phyloP scores from a whole-genome alignment of 768 basidiomycete genomes.

The Calocera cornea region DNA sequence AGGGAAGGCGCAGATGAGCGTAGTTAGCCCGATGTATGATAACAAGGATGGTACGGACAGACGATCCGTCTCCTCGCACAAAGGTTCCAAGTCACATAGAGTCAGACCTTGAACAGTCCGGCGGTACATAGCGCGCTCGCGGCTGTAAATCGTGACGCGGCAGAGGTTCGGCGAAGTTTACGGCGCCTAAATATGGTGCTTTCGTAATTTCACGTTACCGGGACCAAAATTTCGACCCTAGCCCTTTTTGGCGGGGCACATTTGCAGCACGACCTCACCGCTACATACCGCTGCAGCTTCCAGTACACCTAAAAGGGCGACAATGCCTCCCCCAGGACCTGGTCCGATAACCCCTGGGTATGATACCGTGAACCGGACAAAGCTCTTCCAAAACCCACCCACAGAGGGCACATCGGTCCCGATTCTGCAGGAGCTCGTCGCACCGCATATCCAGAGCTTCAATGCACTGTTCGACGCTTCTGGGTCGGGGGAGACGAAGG shows the following conservation, averaged over 20 bases:
- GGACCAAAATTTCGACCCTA: slow-evolving; percentile 4
- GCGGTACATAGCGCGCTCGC: not conserved
- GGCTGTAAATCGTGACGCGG: not conserved
- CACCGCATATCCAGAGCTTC: slow-evolving; percentile 91
- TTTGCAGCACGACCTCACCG: not conserved
- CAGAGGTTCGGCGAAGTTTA: not conserved
- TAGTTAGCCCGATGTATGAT: too few species aligned
- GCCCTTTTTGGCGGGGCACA: not conserved
- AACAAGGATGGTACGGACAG: too few species aligned
- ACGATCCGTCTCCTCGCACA: too few species aligned
- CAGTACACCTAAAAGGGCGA: not conserved
- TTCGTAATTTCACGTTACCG: not conserved
- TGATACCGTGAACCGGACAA: slow-evolving; percentile 68
- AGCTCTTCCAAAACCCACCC: slow-evolving; percentile 62
- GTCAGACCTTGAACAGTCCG: not conserved
- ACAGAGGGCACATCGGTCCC: slow-evolving; percentile 53
- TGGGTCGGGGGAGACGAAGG: slow-evolving; percentile 63
- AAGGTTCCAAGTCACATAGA: not conserved
- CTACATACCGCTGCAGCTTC: not conserved
- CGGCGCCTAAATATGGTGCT: not conserved
- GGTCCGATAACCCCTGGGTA: slow-evolving; percentile 34
- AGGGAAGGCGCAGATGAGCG: not conserved
- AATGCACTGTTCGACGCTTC: slow-evolving; percentile 92
- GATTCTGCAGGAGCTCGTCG: slow-evolving; percentile 82
- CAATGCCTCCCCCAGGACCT: not conserved